These are phyloP conservation scores for Ambrosiella beaveri DNA, from an alignment of 2,329 filamentous ascomycete species.

Conservation along the genomic window DNA sequence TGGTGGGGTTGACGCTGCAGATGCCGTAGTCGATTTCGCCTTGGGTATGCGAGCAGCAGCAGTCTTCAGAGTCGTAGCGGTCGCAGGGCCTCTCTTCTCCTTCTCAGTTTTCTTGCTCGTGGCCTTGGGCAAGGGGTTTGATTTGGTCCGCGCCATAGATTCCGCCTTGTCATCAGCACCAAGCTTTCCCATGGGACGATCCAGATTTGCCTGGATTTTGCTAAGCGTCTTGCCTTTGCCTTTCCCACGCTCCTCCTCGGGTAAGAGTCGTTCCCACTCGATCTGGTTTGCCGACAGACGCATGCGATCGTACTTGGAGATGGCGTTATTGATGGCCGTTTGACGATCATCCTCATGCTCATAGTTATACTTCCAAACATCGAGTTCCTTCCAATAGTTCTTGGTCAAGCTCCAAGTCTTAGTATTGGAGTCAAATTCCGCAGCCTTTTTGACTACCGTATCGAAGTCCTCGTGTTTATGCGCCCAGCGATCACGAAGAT, in stretches of 20 bases:
- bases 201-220: slow-evolving; percentile 41
- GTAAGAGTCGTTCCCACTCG: slow-evolving; percentile 44
- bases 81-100: slow-evolving; percentile 33
- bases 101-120: slow-evolving; percentile 40
- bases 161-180: slow-evolving; percentile 20
- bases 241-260: slow-evolving; percentile 36
- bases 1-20: neutral
- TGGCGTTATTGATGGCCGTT: slow-evolving; percentile 42
- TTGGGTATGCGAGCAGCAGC: slow-evolving; percentile 15
- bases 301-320: slow-evolving; percentile 41
- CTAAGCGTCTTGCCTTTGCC: slow-evolving; percentile 43
- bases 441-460: slow-evolving; percentile 39
- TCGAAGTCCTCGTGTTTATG: slow-evolving; percentile 37
- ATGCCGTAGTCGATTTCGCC: neutral
- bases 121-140: slow-evolving; percentile 33
- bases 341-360: slow-evolving; percentile 36
- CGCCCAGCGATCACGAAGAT: slow-evolving; percentile 33
- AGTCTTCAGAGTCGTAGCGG: slow-evolving; percentile 17
- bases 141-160: slow-evolving; percentile 30
- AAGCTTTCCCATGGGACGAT: slow-evolving; percentile 27
- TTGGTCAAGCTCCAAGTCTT: slow-evolving; percentile 40
- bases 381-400: slow-evolving; percentile 42
- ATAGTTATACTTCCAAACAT: slow-evolving; percentile 46
- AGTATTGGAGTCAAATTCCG: slow-evolving; percentile 29
- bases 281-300: slow-evolving; percentile 37